Percentiles rank a stretch among this genome's conserved stretches.
Conservation (phyloP, 2,329 filamentous ascomycete genomes). For the Arachnomyces sp. region DNA sequence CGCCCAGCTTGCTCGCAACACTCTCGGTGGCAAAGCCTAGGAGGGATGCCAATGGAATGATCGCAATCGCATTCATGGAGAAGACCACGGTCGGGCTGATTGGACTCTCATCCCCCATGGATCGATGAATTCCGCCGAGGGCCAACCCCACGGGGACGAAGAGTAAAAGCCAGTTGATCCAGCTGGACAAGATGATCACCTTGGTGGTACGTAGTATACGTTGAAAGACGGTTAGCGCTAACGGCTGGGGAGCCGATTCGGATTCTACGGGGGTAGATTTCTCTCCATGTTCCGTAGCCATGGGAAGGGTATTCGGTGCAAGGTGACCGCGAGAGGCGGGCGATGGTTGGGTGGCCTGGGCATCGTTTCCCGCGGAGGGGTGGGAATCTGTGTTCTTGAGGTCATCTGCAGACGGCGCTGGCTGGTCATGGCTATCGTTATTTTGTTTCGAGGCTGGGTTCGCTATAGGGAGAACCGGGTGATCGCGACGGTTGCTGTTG, state of each 20-base stretch:
- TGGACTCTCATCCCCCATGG: constrained; percentile 13
- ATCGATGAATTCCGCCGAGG: constrained; percentile 24
- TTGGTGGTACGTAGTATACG: constrained; percentile 48
- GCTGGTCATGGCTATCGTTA: not conserved
- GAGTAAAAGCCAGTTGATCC: constrained; percentile 37
- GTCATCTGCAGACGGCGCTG: constrained; percentile 9
- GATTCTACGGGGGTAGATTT: constrained; percentile 46
- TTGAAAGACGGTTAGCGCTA: constrained; percentile 39
- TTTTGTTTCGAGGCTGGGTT: constrained; percentile 1
- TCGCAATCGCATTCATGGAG: constrained; percentile 66
- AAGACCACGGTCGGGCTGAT: constrained; percentile 58
- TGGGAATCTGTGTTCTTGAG: constrained; percentile 1
- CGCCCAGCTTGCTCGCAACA: constrained; percentile 64
- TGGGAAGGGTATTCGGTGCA: constrained; percentile 31
- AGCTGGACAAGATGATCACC: constrained; percentile 55
- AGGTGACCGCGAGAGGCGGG: constrained; percentile 5
- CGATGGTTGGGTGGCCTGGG: constrained; percentile 1
- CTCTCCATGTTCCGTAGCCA: constrained; percentile 45
- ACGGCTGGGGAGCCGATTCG: constrained; percentile 19
- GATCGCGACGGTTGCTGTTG: constrained; percentile 21
- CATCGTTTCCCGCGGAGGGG: constrained; percentile 7
- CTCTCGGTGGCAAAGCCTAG: constrained; percentile 68
- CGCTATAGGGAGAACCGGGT: constrained; percentile 12
- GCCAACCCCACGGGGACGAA: constrained; percentile 37
- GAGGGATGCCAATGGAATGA: constrained; percentile 65